Percentiles rank a stretch among this genome's conserved stretches.
These are phyloP conservation scores for Stemphylium beticola DNA, from an alignment of 2,329 filamentous ascomycete genomes.

Conservation along the genomic window DNA sequence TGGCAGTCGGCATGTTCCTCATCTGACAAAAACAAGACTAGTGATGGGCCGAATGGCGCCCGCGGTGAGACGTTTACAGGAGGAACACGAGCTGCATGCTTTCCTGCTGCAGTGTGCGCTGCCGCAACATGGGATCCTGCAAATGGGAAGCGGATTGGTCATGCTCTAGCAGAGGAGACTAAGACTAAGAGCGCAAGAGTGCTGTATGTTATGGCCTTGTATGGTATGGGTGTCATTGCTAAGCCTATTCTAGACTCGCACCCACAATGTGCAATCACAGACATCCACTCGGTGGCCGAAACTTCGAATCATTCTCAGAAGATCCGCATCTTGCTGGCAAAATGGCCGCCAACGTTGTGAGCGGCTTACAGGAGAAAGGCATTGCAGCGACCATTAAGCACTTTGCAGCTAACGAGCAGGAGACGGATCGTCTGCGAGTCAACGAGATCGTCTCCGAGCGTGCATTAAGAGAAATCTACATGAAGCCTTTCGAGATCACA, in stretches of 20 bases:
- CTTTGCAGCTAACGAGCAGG: constrained; percentile 70
- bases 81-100: constrained; percentile 69
- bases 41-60: constrained; percentile 73
- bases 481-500: constrained; percentile 70
- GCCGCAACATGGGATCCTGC: constrained; percentile 75
- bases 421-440: constrained; percentile 70
- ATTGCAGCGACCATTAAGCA: constrained; percentile 78
- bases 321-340: constrained; percentile 72
- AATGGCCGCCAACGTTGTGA: constrained; percentile 65
- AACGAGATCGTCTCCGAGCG: constrained; percentile 57
- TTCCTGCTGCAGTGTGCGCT: constrained; percentile 75
- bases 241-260: constrained; percentile 57
- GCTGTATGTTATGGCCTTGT: constrained; percentile 49
- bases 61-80: constrained; percentile 69
- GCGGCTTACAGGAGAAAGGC: constrained; percentile 68
- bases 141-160: constrained; percentile 59
- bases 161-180: constrained; percentile 73
- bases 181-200: constrained; percentile 76
- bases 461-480: constrained; percentile 64
- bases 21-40: constrained; percentile 52
- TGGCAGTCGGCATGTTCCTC: neutral
- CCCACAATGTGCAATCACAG: constrained; percentile 83
- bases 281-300: constrained; percentile 78
- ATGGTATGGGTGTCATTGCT: neutral
- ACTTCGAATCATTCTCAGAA: constrained; percentile 77